Conservation (phyloP, 768 basidiomycete genomes). For the Holtermanniella nyarrowii region DNA sequence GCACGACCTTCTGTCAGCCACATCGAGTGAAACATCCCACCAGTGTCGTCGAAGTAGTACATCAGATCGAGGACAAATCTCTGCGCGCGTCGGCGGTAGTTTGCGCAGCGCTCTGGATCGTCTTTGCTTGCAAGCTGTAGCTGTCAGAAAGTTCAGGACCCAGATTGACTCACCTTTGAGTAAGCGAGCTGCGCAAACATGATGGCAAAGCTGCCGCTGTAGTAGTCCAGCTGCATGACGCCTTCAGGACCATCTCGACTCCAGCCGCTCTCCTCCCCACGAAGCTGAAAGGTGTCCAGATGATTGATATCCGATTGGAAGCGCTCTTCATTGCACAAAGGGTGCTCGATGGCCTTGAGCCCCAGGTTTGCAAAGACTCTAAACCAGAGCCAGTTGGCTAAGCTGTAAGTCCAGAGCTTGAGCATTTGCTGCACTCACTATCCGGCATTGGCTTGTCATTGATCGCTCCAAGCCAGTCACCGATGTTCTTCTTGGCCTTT, state of each 20-base stretch:
- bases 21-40: constrained; percentile 38
- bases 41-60: constrained; percentile 64
- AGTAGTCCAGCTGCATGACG: constrained; percentile 67
- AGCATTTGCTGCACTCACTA: constrained; percentile 33
- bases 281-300: constrained; percentile 66
- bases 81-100: constrained; percentile 55
- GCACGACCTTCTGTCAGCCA: constrained; percentile 49
- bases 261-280: constrained; percentile 49
- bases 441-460: constrained; percentile 76
- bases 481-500: constrained; percentile 53
- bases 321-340: constrained; percentile 50
- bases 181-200: constrained; percentile 64
- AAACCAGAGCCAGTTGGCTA: constrained; percentile 71
- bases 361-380: constrained; percentile 69
- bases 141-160: neutral
- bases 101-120: constrained; percentile 56
- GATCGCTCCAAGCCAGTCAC: constrained; percentile 61
- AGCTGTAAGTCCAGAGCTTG: constrained; percentile 2
- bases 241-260: constrained; percentile 68
- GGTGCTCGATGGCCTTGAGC: constrained; percentile 53
- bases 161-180: constrained; percentile 44
- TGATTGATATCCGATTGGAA: constrained; percentile 67
- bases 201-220: constrained; percentile 69
- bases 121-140: constrained; percentile 48
- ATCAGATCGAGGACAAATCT: constrained; percentile 60